These are phyloP conservation scores for Neotropicomus parvogracilis DNA, from an alignment of 1,284 basidiomycete genomes.

Conservation along the genomic window DNA sequence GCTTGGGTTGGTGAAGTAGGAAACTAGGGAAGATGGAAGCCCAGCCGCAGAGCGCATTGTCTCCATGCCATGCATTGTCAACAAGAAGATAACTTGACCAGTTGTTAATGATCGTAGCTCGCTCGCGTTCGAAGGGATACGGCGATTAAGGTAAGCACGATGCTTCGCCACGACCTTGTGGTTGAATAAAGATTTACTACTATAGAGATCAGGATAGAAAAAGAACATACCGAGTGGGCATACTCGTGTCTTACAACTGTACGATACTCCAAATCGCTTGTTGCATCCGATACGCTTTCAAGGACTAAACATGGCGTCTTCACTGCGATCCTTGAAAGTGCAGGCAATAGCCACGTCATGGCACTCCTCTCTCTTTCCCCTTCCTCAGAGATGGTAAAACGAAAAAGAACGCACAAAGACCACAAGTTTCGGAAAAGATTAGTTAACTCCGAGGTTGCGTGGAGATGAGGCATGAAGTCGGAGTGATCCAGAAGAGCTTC, in stretches of 20 bases:
- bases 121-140: conserved; percentile 66
- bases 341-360: conserved; percentile 73
- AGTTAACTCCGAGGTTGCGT: conserved; percentile 64
- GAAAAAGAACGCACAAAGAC: conserved; percentile 88
- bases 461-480: conserved; percentile 64
- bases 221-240: conserved; percentile 57
- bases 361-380: conserved; percentile 50
- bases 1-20: conserved; percentile 88
- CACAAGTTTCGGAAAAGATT: conserved; percentile 91
- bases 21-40: conserved; percentile 77
- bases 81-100: conserved; percentile 84
- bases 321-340: conserved; percentile 76
- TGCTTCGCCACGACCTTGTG: conserved; percentile 66
- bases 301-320: conserved; percentile 87
- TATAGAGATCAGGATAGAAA: neutral
- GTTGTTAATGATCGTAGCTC: conserved; percentile 78
- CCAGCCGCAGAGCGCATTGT: conserved; percentile 81
- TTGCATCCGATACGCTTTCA: conserved; percentile 81
- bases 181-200: conserved; percentile 3
- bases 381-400: conserved; percentile 53
- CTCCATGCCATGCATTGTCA: conserved; percentile 89
- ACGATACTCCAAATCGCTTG: conserved; percentile 91
- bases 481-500: conserved; percentile 82
- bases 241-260: conserved; percentile 90
- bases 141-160: conserved; percentile 57